These are phyloP conservation scores for Eucalyptus sp. DNA, from an alignment of 345 rosid species.

Conservation along the genomic window DNA sequence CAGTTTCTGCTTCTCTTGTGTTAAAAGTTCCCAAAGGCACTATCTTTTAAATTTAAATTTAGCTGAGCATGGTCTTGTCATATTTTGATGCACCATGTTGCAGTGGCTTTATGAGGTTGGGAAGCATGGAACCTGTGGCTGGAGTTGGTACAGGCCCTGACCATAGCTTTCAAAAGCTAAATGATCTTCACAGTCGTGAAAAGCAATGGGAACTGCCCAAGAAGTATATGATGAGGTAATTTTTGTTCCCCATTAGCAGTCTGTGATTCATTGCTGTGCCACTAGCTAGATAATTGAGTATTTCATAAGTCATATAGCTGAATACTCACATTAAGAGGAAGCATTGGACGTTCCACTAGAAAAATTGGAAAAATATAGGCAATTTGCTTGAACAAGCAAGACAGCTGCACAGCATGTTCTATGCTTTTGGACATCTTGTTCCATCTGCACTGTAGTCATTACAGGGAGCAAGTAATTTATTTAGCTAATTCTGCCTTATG, in stretches of 20 bases:
- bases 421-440: neutral
- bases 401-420: neutral
- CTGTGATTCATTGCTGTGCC: neutral
- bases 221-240: conserved; percentile 11
- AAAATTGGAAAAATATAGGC: neutral
- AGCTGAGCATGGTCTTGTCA: neutral
- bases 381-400: neutral
- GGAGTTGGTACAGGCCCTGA: neutral
- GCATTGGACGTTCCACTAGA: neutral
- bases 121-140: neutral
- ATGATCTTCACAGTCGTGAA: conserved; percentile 4
- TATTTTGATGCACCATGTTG: neutral
- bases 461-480: neutral
- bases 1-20: neutral
- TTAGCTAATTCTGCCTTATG: neutral
- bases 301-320: neutral
- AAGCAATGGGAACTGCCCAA: conserved; percentile 1
- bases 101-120: conserved; percentile 18
- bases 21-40: neutral
- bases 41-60: neutral
- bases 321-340: neutral
- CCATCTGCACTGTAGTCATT: neutral
- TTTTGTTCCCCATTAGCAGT: neutral
- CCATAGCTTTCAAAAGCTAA: neutral
- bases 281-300: neutral